These are phyloP conservation scores for Thalia dealbata DNA, from an alignment of 176 grass and related monocot genomes.

Conservation along the genomic window DNA sequence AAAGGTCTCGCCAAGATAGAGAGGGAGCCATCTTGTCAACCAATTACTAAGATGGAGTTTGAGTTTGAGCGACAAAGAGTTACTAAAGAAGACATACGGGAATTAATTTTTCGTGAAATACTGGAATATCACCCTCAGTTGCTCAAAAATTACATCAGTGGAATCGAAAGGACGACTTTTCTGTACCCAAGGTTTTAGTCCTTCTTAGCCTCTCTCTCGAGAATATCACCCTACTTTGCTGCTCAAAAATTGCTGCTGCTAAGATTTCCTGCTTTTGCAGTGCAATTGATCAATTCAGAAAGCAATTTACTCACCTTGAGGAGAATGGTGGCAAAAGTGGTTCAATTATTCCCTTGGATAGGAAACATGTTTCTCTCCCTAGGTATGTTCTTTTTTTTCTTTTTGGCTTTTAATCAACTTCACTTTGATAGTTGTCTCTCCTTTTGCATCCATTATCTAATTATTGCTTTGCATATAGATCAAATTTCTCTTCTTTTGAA, in stretches of 20 bases:
- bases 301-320: constrained; percentile 92
- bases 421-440: background rate
- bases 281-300: constrained; percentile 88
- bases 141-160: constrained; percentile 87
- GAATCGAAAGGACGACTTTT: constrained; percentile 90
- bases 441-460: too few species aligned
- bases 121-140: constrained; percentile 94
- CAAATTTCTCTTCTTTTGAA: too few species aligned
- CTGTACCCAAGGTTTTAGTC: constrained; percentile 75
- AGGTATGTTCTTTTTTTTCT: constrained; percentile 37
- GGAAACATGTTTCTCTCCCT: constrained; percentile 90
- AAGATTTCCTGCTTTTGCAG: constrained; percentile 35
- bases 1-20: constrained; percentile 83
- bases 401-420: constrained; percentile 1
- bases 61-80: constrained; percentile 93
- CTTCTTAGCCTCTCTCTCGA: background rate
- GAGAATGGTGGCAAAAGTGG: constrained; percentile 68
- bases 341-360: constrained; percentile 56
- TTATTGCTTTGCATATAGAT: too few species aligned
- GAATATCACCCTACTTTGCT: background rate
- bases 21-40: constrained; percentile 89
- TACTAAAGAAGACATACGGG: constrained; percentile 89
- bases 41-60: constrained; percentile 96
- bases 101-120: constrained; percentile 93
- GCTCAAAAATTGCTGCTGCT: constrained; percentile 4